Evolutionary conservation across 2,329 filamentous ascomycete genomes (phyloP), one percentile per base, ranked within the genome.

Genomic region (Cladosporium colombiae): DNA sequence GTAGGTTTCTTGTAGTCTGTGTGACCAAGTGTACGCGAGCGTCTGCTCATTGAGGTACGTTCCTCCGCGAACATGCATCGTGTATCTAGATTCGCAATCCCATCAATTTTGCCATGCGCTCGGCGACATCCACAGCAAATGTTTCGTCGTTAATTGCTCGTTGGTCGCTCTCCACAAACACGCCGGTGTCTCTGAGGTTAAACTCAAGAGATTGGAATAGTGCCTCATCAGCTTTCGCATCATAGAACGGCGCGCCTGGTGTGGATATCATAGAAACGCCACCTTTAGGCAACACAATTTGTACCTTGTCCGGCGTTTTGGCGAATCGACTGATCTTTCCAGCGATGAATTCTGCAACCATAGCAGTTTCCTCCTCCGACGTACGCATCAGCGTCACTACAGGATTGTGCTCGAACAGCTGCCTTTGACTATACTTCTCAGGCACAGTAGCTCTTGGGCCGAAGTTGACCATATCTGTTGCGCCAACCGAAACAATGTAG

Each of bases 361-460:
- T 73, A 27, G 65, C 69, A 67, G 84, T 86, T 72, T 91, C 89
- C 1, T 84, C 80, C n/a, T 75, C 71, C 0, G 81, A 86, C 0
- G 89, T 88, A 25, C 89, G 79, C 82, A 91, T 86, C 35, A 92
- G 72, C 0, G 89, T 91, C 0, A 91, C 85, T 0, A 83, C 82
- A 0, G 87, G 82, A 71, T 91, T 91, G 72, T 91, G 89, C 71
- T 86, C 84, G 69, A 85, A 83, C n/a, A 90, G 74, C 23, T 80
- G 80, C 33, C 88, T 79, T n/a, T 56, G 27, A 3, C 74, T 72
- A 68, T 86, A 89, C 58, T 79, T 79, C 62, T 84, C 80, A 0
- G 89, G 89, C 0, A 90, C 81, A 0, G 82, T 86, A 0, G 75
- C 73, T 49, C 70, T 78, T 0, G 86, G 82, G 0, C 88, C 88